These are phyloP conservation scores for Coemansia sp. DNA, from an alignment of 192 early-diverging fungal species.

Conservation along the genomic window DNA sequence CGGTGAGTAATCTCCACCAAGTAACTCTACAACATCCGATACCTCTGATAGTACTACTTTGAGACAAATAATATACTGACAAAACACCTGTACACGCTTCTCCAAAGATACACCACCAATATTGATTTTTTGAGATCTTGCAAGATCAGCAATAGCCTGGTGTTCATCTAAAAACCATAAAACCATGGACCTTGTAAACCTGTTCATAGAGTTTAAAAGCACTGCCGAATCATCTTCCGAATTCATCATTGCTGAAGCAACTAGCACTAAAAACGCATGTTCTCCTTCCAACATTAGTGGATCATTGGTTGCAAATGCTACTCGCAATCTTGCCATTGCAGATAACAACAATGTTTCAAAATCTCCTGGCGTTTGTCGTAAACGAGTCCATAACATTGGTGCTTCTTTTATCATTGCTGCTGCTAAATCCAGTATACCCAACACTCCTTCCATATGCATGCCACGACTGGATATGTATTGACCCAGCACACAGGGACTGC, in stretches of 20 bases:
- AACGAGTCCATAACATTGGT: slow-evolving; percentile 9
- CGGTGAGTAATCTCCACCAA: slow-evolving; percentile 43
- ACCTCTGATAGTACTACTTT: slow-evolving; percentile 41
- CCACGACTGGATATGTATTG: slow-evolving; percentile 6
- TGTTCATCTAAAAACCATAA: slow-evolving; percentile 45
- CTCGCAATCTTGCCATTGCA: slow-evolving; percentile 13
- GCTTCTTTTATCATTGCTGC: slow-evolving; percentile 26
- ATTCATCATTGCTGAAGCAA: slow-evolving; percentile 30
- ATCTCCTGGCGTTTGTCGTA: slow-evolving; percentile 6
- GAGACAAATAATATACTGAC: slow-evolving; percentile 42
- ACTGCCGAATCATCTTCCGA: slow-evolving; percentile 26
- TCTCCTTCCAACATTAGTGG: slow-evolving; percentile 25
- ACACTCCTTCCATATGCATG: slow-evolving; percentile 16
- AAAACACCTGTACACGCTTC: slow-evolving; percentile 26
- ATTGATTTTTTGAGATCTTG: neutral
- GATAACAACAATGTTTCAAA: slow-evolving; percentile 30
- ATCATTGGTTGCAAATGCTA: slow-evolving; percentile 19
- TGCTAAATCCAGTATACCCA: slow-evolving; percentile 24
- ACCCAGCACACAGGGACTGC: slow-evolving; percentile 11
- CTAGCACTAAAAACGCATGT: slow-evolving; percentile 27
- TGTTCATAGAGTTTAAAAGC: slow-evolving; percentile 24
- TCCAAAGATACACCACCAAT: too few species aligned
- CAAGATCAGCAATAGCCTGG: slow-evolving; percentile 4
- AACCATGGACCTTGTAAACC: slow-evolving; percentile 23
- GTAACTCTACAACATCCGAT: slow-evolving; percentile 33